Evolutionary conservation across 805 yeast genomes (phyloP), one percentile per base, ranked within the genome.

Genomic region (Groenewaldozyma salmanticensis): DNA sequence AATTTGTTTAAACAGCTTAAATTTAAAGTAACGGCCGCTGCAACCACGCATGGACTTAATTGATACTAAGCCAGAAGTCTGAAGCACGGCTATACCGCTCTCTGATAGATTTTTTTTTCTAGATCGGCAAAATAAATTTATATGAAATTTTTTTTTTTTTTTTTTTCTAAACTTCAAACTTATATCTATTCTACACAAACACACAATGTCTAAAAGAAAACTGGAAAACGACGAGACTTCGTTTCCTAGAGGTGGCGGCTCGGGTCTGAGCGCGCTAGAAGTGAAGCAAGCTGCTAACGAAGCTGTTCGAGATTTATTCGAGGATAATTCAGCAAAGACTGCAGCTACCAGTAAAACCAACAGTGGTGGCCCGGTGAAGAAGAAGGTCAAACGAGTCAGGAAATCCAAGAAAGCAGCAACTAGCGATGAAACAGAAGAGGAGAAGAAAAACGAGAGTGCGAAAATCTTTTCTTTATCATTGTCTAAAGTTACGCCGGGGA

Each of bases 181-280:
- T 27, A 15, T 21, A 16, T 22, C 21, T 17, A 34, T 15, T 27
- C 33, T 17, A 7, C n/a, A n/a, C n/a, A 32, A 9, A 24, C 31
- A 27, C 16, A 35, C 11, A 33, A 42, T 42, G 45, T 34, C 41
- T 11, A 38, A 38, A 38, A 22, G 42, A 37, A 27, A 40, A 33
- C 21, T 37, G 27, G 42, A 40, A 3, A 17, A 22, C 34, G 41
- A 42, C 6, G 84, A 79, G 43, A 65, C 70, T 33, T 69, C 81
- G 9, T 92, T 92, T 58, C 98, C 98, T 38, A 82, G 99, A 76
- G 98, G 98, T 52, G 98, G 98, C 38, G 67, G 66, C 4, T 74
- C 90, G 21, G 84, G 77, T 20, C 71, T 92, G 55, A 75, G 95
- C 3, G 87, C 97, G 4, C 66, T 92, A 50, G 99, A 92, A 63